Percentiles rank a stretch among this genome's conserved stretches.
phyloP scores from a whole-genome alignment of 1,284 basidiomycete genomes.

The Peniophora sp. region DNA sequence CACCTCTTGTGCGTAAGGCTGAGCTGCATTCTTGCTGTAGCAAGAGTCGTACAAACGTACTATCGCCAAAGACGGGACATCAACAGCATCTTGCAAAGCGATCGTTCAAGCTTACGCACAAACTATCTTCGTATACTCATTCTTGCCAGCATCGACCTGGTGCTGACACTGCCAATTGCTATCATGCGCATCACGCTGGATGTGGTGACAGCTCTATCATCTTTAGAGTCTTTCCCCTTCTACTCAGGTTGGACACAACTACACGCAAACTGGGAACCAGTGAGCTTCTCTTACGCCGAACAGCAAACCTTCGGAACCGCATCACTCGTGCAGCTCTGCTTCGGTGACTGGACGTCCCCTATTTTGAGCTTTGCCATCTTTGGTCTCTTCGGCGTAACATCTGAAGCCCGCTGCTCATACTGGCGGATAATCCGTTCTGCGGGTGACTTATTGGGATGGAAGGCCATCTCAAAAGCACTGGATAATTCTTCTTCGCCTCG shows the following conservation, averaged over 20 bases:
- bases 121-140: neutral
- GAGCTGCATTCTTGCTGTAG: neutral
- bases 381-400: neutral
- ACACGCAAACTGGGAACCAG: neutral
- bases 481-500: no score
- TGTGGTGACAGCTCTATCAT: neutral
- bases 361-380: neutral
- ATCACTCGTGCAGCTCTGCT: no score
- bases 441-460: neutral
- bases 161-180: neutral
- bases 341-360: neutral
- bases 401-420: neutral
- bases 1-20: no score
- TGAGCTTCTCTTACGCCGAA: neutral
- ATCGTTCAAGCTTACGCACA: neutral
- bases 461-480: no score
- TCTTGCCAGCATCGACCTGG: neutral
- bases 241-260: neutral
- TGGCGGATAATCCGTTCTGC: neutral
- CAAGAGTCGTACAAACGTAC: neutral
- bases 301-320: no score
- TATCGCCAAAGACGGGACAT: neutral
- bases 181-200: neutral
- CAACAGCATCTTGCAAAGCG: neutral
- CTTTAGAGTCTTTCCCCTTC: neutral